Base-by-base conservation (phyloP, 2,329 filamentous ascomycete genomes). In the Sarocladium kiliense region DNA sequence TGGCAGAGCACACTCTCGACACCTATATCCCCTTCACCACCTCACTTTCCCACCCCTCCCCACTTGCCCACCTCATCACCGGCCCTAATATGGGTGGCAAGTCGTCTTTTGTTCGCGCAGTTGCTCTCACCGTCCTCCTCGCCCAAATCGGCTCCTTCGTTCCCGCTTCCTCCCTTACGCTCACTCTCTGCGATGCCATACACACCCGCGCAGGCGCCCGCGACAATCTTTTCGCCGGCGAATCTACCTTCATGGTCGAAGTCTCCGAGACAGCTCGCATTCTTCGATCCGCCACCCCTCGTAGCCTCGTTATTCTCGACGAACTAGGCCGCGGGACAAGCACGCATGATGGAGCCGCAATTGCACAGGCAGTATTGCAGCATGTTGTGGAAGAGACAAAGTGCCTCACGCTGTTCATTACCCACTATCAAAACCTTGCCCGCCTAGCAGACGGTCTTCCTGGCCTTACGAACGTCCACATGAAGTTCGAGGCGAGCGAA, bases 71-170 rank as follows among this genome's bases (percentile, higher is more conserved):
- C 62, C 86, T 97, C 55, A 87, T 99, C 64, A 99, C 94, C 0
- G 94, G 94, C 0, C 94, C 94, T 27, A 99, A 99, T 74, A 99
- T 99, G 94, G 94, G 94, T 64, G 94, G 94, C 56, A 99, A 99
- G 68, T 96, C 91, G n/a, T 94, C 88, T 56, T 99, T 96, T 69
- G 93, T 99, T 21, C 90, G 94, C 54, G 89, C 92, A 61, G 85
- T 96, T 44, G 93, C 94, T 10, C 83, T 99, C 6, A 91, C 97
- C 59, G 83, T 88, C 49, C 92, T 99, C 64, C 92, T 99, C 76
- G 91, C 91, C 7, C 94, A 99, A 67, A 88, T 97, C 60, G 94
- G 94, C 53, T 95, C 89, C 36, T 99, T 92, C 69, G 91, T 99
- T 1, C 94, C 94, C 2, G 93, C 93, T 21, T 77, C 80, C 26